Evolutionary conservation across 257 asterid genomes (phyloP), one percentile per base, ranked within the genome.

Genomic region (Eustoma russellianum): DNA sequence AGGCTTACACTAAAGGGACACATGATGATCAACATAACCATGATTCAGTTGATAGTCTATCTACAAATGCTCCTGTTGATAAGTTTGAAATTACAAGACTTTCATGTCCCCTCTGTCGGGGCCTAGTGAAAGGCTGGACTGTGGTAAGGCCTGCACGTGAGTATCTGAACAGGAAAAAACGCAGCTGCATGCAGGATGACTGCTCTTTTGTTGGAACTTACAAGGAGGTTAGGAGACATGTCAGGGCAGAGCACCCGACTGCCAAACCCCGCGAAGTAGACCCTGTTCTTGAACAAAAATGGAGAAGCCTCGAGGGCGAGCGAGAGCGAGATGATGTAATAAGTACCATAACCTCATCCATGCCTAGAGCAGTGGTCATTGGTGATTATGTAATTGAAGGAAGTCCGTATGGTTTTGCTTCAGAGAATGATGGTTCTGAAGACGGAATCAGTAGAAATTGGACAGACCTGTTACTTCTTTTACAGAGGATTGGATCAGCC

Each of bases 371-470:
- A 5, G 82, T 88, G 48, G 84, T 92, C 59, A 85, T 79, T 40
- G 99, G 99, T 41, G 99, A 92, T 69, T 92, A 92, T n/a, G 97
- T 88, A 66, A 83, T 92, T 41, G 99, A 88, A 74, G 86, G 94
- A 50, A 67, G 70, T 52, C 80, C 62, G 49, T 67, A 81, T 33
- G 81, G 65, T 55, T 73, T 66, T 11, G 78, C 67, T 70, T 83
- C 93, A 5, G 93, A 83, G 1, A 19, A 14, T 55, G 52, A 62
- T 41, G 57, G 77, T 44, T 65, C 66, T 38, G 85, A 68, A 13
- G 70, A 44, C 11, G 44, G 60, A 17, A 40, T 55, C 17, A 47
- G 41, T 38, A 68, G 77, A 52, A 78, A 76, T 64, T 73, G 81
- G 73, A 81, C 83, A 94, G 77, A 86, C 38, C 70, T 83, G 68